Percentiles rank a stretch among this genome's conserved stretches.
These are phyloP conservation scores for Xylaria sp. DNA, from an alignment of 495 filamentous ascomycete species.

Conservation along the genomic window DNA sequence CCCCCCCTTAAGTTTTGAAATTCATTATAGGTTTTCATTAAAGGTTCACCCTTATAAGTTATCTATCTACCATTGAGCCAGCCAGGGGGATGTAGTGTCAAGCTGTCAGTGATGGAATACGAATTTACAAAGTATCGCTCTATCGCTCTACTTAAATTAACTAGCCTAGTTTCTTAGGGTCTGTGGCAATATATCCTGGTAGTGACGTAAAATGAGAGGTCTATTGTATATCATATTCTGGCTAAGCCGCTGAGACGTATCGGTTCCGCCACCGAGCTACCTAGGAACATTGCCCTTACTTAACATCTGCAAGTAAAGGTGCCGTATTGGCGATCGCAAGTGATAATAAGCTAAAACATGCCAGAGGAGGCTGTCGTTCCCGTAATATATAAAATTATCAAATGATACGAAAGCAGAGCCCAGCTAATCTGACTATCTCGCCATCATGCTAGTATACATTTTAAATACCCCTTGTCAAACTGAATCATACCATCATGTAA, in stretches of 20 bases:
- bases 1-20: too few relatives aligned
- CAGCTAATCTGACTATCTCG: constrained; percentile 2
- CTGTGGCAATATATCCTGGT: neutral
- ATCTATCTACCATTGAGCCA: neutral
- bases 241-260: neutral
- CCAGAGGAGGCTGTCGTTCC: neutral
- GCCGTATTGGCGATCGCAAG: too few relatives aligned
- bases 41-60: neutral
- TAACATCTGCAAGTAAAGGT: neutral
- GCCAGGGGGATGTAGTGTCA: neutral
- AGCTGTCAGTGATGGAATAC: neutral
- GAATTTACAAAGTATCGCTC: too few relatives aligned
- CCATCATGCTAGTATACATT: constrained; percentile 13
- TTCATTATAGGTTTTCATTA: too few relatives aligned
- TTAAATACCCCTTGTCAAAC: neutral
- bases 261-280: neutral
- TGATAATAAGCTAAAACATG: neutral
- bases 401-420: constrained; percentile 5
- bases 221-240: neutral
- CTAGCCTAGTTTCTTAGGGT: neutral
- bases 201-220: neutral
- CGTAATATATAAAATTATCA: neutral
- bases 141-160: neutral
- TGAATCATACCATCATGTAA: constrained; percentile 19
- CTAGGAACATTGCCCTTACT: neutral